These are phyloP conservation scores for Jatropha podagrica DNA, from an alignment of 441 rosid genomes.

Conservation along the genomic window DNA sequence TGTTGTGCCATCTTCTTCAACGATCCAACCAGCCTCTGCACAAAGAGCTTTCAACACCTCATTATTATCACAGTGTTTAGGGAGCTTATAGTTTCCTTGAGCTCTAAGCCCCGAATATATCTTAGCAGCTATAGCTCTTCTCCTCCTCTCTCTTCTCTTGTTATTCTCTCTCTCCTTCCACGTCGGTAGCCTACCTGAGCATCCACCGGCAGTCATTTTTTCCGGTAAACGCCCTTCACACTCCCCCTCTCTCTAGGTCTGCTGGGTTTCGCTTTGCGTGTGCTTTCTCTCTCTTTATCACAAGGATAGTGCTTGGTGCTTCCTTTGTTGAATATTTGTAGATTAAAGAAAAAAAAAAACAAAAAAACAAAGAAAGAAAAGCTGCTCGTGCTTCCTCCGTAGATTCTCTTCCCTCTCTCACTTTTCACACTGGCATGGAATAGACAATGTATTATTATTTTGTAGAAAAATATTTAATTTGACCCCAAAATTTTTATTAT, in stretches of 20 bases:
- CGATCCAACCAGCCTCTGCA: conserved; percentile 93
- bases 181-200: conserved; percentile 69
- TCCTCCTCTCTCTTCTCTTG: conserved; percentile 81
- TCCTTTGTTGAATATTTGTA: conserved; percentile 5
- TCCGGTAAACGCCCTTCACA: conserved; percentile 16
- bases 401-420: neutral
- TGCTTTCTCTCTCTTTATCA: neutral
- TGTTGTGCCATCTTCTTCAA: conserved; percentile 89
- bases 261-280: neutral
- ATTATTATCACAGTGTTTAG: conserved; percentile 96
- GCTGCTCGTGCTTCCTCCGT: conserved; percentile 1
- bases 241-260: conserved; percentile 1
- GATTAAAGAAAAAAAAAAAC: no score
- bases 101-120: conserved; percentile 83
- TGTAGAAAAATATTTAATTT: neutral
- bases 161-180: conserved; percentile 98
- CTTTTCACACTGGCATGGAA: conserved; percentile 20
- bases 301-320: neutral
- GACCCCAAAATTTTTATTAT: neutral
- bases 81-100: conserved; percentile 87
- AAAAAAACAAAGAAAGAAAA: neutral
- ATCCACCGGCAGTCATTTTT: conserved; percentile 68
- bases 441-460: neutral
- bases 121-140: conserved; percentile 95
- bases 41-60: conserved; percentile 96